phyloP scores from a whole-genome alignment of 2,329 filamentous ascomycete genomes.

The Microdochium paspali region DNA sequence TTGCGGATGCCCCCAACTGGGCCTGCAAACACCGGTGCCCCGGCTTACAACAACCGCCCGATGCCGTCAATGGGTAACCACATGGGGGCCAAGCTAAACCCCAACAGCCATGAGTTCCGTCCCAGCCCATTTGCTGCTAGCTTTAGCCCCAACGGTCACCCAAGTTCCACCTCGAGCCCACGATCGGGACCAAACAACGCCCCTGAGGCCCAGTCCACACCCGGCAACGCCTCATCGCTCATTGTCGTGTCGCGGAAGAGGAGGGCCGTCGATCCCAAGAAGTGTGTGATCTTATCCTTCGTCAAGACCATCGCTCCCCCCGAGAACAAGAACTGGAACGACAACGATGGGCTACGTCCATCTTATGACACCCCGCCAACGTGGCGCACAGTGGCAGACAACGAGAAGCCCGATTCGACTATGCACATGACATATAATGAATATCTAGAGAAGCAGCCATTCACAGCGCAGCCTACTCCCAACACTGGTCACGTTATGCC shows the following conservation, averaged over 20 bases:
- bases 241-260: conserved; percentile 63
- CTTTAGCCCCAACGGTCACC: conserved; percentile 64
- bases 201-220: conserved; percentile 17
- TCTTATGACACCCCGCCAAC: conserved; percentile 78
- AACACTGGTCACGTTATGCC: conserved; percentile 61
- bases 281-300: conserved; percentile 46
- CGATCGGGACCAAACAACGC: conserved; percentile 47
- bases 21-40: conserved; percentile 49
- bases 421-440: conserved; percentile 64
- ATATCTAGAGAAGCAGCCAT: conserved; percentile 63
- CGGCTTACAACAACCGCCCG: conserved; percentile 39
- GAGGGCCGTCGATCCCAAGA: conserved; percentile 61
- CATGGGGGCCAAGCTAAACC: conserved; percentile 49
- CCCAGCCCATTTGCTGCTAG: conserved; percentile 72
- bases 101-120: conserved; percentile 68
- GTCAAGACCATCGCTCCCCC: conserved; percentile 45
- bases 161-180: conserved; percentile 66
- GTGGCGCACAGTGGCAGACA: conserved; percentile 66
- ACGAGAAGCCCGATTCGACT: conserved; percentile 59
- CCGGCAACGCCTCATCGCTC: conserved; percentile 24
- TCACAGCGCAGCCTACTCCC: conserved; percentile 56
- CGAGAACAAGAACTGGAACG: conserved; percentile 52
- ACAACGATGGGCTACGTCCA: conserved; percentile 74
- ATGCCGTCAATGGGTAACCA: conserved; percentile 41
- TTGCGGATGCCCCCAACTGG: conserved; percentile 65